phyloP scores from a whole-genome alignment of 257 asterid genomes.

The Schizonepeta tenuifolia region DNA sequence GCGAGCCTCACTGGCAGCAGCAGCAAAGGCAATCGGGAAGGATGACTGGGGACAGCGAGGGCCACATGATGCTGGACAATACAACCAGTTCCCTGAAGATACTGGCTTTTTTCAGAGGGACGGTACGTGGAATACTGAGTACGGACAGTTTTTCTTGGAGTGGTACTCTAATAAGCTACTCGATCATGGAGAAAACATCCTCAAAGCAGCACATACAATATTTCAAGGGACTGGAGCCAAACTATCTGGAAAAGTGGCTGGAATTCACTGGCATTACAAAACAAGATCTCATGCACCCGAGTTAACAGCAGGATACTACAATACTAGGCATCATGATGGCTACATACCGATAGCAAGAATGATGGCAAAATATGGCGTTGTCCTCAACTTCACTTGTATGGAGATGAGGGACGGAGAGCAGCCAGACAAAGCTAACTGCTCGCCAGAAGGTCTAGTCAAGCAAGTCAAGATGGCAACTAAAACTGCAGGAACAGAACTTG shows the following conservation, averaged over 20 bases:
- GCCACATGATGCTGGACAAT: constrained; percentile 85
- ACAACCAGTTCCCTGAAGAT: constrained; percentile 83
- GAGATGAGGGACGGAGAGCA: constrained; percentile 91
- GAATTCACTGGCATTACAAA: constrained; percentile 91
- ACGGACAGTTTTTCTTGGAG: constrained; percentile 80
- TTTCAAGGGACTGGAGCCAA: constrained; percentile 77
- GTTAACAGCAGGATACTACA: constrained; percentile 89
- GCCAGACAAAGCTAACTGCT: constrained; percentile 69
- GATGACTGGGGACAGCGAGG: constrained; percentile 80
- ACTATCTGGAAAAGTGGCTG: constrained; percentile 89
- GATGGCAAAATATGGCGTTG: constrained; percentile 69
- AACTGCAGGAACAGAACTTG: constrained; percentile 63
- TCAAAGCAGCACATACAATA: constrained; percentile 62
- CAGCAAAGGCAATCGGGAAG: constrained; percentile 67
- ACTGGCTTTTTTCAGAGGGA: constrained; percentile 75
- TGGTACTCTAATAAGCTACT: constrained; percentile 83
- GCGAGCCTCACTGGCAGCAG: constrained; percentile 86
- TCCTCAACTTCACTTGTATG: constrained; percentile 87
- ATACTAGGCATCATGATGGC: constrained; percentile 73
- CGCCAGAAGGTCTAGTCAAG: constrained; percentile 87
- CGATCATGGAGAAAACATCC: constrained; percentile 81
- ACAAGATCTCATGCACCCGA: constrained; percentile 94
- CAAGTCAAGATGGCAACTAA: constrained; percentile 85
- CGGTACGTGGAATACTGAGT: constrained; percentile 83
- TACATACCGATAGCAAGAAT: constrained; percentile 84